Evolutionary conservation across 75 land plant species (phyloP).

Genomic region (Larix kaempferi): DNA sequence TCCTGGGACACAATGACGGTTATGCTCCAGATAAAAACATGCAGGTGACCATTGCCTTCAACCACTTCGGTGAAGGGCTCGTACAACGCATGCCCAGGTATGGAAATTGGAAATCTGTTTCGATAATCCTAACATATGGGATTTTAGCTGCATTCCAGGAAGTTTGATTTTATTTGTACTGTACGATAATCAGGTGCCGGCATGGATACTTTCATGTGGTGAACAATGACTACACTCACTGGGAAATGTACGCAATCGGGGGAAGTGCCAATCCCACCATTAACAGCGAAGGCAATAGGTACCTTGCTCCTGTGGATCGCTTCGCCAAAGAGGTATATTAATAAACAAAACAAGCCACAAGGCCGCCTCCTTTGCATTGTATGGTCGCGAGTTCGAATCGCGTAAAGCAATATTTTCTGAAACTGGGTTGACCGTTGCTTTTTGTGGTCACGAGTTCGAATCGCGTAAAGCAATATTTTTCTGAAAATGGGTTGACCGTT

Average conservation of each 20-base stretch:
- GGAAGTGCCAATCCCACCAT: conserved; percentile 52
- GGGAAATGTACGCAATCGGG: conserved; percentile 68
- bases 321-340: conserved; percentile 9
- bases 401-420: too few relatives aligned
- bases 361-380: too few relatives aligned
- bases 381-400: too few relatives aligned
- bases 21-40: conserved; percentile 25
- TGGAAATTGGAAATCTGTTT: neutral
- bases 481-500: too few relatives aligned
- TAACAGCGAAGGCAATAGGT: conserved; percentile 52
- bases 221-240: conserved; percentile 49
- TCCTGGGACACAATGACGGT: conserved; percentile 28
- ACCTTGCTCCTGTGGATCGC: conserved; percentile 20
- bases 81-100: conserved; percentile 47
- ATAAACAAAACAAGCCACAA: too few relatives aligned
- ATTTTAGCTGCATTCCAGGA: neutral
- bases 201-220: conserved; percentile 44
- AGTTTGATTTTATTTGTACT: neutral
- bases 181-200: conserved; percentile 15
- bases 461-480: too few relatives aligned
- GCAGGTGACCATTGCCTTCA: conserved; percentile 54
- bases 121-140: neutral
- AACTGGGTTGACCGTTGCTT: too few relatives aligned
- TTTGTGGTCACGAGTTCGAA: too few relatives aligned
- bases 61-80: conserved; percentile 42